A percentile compares a stretch with the other conserved stretches of the same genome.
phyloP scores from a whole-genome alignment of 768 basidiomycete genomes.

The Terana coerulea region DNA sequence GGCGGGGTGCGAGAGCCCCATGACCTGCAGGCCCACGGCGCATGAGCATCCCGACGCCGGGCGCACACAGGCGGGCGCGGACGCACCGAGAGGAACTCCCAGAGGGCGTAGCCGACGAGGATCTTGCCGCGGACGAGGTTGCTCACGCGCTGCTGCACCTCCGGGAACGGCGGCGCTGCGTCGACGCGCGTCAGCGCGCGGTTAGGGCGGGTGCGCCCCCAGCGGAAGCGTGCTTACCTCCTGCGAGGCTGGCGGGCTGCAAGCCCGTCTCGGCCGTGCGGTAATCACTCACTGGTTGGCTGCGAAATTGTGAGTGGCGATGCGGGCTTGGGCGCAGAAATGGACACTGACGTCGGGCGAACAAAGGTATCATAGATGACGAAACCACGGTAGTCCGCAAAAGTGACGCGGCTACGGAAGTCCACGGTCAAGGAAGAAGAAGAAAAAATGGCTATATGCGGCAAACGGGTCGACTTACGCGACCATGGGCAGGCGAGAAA shows the following conservation, averaged over 20 bases:
- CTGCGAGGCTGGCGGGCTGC: slow-evolving; percentile 33
- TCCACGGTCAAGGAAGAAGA: slow-evolving; percentile 1
- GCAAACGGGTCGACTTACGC: slow-evolving; percentile 36
- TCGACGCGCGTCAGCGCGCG: not conserved
- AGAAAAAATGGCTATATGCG: no score
- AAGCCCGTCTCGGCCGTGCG: slow-evolving; percentile 45
- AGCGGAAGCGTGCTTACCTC: no score
- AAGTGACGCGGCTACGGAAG: slow-evolving; percentile 43
- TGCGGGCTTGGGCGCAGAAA: not conserved
- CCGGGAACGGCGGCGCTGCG: slow-evolving; percentile 46
- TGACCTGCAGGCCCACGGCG: slow-evolving; percentile 32
- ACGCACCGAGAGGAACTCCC: slow-evolving; percentile 50
- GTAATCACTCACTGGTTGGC: slow-evolving; percentile 46
- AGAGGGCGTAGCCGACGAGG: slow-evolving; percentile 52
- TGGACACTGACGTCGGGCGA: slow-evolving; percentile 44
- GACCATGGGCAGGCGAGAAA: slow-evolving; percentile 45
- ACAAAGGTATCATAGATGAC: slow-evolving; percentile 48
- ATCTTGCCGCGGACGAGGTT: slow-evolving; percentile 43
- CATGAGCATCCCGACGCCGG: not conserved
- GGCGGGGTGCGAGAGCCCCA: slow-evolving; percentile 49
- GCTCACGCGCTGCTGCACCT: slow-evolving; percentile 43
- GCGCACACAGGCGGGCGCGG: not conserved
- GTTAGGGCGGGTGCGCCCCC: no score
- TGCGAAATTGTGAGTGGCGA: slow-evolving; percentile 18
- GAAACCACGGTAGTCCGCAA: slow-evolving; percentile 45